Evolutionary conservation across 768 basidiomycete genomes (phyloP).

Genomic region (Trametes cinnabarina): DNA sequence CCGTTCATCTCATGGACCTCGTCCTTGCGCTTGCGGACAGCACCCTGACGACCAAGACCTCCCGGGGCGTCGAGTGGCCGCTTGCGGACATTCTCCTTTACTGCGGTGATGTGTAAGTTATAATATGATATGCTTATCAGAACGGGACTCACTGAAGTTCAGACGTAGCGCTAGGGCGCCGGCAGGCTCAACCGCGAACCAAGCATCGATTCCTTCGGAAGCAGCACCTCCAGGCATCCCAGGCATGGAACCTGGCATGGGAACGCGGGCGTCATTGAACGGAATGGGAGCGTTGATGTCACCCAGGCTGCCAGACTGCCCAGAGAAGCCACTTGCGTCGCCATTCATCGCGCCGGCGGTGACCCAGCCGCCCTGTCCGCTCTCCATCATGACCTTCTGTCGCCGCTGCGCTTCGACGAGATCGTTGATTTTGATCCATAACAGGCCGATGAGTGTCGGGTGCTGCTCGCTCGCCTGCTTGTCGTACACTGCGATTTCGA

Average conservation of each 20-base stretch:
- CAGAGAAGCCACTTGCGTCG: constrained; percentile 47
- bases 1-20: constrained; percentile 99
- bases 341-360: constrained; percentile 88
- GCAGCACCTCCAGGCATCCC: constrained; percentile 16
- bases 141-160: constrained; percentile 79
- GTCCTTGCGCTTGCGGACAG: constrained; percentile 95
- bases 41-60: constrained; percentile 95
- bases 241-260: constrained; percentile 13
- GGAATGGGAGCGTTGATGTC: constrained; percentile 43
- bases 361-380: constrained; percentile 90
- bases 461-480: constrained; percentile 79
- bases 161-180: constrained; percentile 85
- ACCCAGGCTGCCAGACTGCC: constrained; percentile 48
- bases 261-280: constrained; percentile 26
- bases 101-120: constrained; percentile 40
- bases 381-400: constrained; percentile 88
- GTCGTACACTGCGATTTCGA: constrained; percentile 95
- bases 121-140: constrained; percentile 6
- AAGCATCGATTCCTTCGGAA: constrained; percentile 87
- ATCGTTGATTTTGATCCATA: constrained; percentile 94
- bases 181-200: constrained; percentile 98
- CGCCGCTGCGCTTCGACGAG: constrained; percentile 89
- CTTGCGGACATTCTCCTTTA: constrained; percentile 97
- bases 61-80: constrained; percentile 90
- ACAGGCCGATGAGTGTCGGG: constrained; percentile 86